Percentiles rank a stretch among this genome's conserved stretches.
These are phyloP conservation scores for Austroboletus niveus DNA, from an alignment of 1,284 basidiomycete genomes.

Conservation along the genomic window DNA sequence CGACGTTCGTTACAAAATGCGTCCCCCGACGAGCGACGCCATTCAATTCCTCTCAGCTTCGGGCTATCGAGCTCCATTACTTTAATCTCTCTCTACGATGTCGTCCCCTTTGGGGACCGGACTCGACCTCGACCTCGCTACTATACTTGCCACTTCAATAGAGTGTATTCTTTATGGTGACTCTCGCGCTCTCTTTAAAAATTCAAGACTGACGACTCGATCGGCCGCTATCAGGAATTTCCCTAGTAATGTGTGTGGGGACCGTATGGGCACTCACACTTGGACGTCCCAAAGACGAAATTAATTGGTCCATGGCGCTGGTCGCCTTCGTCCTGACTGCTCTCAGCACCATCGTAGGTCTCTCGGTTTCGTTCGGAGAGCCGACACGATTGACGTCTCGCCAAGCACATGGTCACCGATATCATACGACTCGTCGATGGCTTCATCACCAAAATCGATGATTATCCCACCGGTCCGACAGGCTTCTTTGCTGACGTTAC, in stretches of 20 bases:
- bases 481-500: slow-evolving; percentile 23
- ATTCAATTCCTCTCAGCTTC: no score
- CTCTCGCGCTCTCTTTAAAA: not conserved
- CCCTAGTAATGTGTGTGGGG: slow-evolving; percentile 22
- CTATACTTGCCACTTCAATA: slow-evolving; percentile 21
- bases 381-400: not conserved
- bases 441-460: slow-evolving; percentile 12
- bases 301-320: slow-evolving; percentile 21
- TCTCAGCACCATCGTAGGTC: slow-evolving; percentile 21
- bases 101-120: no score
- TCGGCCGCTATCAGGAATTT: slow-evolving; percentile 17
- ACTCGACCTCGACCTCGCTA: slow-evolving; percentile 9
- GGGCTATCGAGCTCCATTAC: no score
- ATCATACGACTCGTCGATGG: slow-evolving; percentile 22
- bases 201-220: no score
- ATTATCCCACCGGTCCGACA: slow-evolving; percentile 11
- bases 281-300: slow-evolving; percentile 8
- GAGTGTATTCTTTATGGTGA: slow-evolving; percentile 27
- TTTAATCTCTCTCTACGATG: no score
- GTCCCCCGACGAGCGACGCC: no score
- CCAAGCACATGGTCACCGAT: slow-evolving; percentile 23
- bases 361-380: not conserved
- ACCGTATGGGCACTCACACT: slow-evolving; percentile 22
- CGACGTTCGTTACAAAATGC: no score
- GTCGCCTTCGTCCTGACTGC: slow-evolving; percentile 15